Conservation (phyloP, 306 rosid species). For the Aeschynomene evenia region DNA sequence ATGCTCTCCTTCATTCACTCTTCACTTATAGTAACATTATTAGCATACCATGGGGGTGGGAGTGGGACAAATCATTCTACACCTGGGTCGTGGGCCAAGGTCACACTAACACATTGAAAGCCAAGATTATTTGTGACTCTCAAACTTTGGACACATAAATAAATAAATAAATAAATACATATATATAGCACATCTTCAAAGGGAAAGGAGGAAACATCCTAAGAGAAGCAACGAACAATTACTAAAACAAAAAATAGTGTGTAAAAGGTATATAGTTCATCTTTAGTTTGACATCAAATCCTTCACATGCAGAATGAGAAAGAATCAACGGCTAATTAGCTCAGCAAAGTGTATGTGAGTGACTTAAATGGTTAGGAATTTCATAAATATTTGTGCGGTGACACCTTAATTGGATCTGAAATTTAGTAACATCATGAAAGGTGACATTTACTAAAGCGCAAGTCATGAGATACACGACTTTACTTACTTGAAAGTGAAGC, state of each 20-base stretch:
- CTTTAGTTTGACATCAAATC: background rate
- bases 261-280: background rate
- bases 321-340: too few relatives aligned
- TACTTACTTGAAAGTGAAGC: slow-evolving; percentile 10
- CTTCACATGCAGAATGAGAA: slow-evolving; percentile 18
- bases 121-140: too few relatives aligned
- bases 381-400: slow-evolving; percentile 22
- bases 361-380: background rate
- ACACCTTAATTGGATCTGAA: background rate
- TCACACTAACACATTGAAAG: slow-evolving; percentile 16
- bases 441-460: background rate
- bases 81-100: background rate
- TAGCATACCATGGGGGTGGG: too few relatives aligned
- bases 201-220: background rate
- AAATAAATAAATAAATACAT: too few relatives aligned
- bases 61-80: slow-evolving; percentile 17
- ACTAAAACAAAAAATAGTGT: background rate
- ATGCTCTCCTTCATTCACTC: background rate
- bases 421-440: background rate
- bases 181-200: background rate
- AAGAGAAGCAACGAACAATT: background rate
- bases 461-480: background rate
- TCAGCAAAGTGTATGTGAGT: too few relatives aligned
- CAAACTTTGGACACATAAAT: background rate
- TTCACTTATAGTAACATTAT: background rate